Percentiles rank a stretch among this genome's conserved stretches.
These are phyloP conservation scores for Capsicum baccatum DNA, from an alignment of 257 asterid genomes.

Conservation along the genomic window DNA sequence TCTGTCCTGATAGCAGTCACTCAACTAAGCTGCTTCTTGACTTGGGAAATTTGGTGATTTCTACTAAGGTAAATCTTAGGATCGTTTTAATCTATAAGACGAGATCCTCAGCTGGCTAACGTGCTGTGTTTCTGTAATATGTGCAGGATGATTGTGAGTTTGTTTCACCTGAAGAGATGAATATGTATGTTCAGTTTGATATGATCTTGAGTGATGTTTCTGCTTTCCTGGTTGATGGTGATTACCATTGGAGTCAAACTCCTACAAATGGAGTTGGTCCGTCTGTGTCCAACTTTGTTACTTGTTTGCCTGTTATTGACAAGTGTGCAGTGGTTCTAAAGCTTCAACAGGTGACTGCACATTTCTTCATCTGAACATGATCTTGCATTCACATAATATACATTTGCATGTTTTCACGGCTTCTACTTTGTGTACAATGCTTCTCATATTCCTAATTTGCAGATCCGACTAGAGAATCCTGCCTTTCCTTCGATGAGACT, in stretches of 20 bases:
- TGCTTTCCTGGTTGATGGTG: conserved; percentile 96
- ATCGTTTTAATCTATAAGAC: neutral
- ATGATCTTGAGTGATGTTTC: conserved; percentile 90
- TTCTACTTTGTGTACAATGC: conserved; percentile 14
- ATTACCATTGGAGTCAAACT: conserved; percentile 74
- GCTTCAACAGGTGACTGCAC: conserved; percentile 85
- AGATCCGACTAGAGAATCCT: conserved; percentile 82
- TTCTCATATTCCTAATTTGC: conserved; percentile 42
- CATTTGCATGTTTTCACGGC: neutral
- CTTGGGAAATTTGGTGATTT: conserved; percentile 89
- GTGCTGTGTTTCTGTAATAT: conserved; percentile 29
- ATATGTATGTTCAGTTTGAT: conserved; percentile 87
- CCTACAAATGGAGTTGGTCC: conserved; percentile 46
- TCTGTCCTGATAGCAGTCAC: conserved; percentile 73
- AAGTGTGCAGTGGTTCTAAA: conserved; percentile 85
- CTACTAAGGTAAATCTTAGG: conserved; percentile 66
- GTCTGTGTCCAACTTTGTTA: conserved; percentile 49
- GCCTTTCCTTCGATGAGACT: conserved; percentile 79
- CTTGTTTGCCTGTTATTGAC: conserved; percentile 84
- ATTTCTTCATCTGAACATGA: conserved; percentile 27
- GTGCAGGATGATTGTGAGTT: conserved; percentile 75
- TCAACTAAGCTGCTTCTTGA: conserved; percentile 94
- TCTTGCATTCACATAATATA: conserved; percentile 4
- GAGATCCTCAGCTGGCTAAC: conserved; percentile 7
- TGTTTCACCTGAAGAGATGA: conserved; percentile 73